phyloP scores from a whole-genome alignment of 73 alveolate species.

The Stentor coeruleus region DNA sequence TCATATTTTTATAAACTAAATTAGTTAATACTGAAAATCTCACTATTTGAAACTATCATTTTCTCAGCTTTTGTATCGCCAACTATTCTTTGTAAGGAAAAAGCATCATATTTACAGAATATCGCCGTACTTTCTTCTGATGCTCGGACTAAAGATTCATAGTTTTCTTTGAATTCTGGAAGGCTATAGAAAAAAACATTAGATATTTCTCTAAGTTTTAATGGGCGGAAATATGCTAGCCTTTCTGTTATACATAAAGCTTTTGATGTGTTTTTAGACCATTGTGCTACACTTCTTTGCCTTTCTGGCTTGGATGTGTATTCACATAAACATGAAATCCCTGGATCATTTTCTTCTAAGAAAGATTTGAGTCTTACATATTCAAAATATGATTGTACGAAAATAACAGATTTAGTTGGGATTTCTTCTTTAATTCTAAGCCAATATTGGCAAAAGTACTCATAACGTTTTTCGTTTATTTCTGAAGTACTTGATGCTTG shows the following conservation, averaged over 20 bases:
- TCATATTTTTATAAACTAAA: too few species aligned
- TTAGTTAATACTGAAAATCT: too few species aligned
- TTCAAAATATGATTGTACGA: neutral
- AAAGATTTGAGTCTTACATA: neutral
- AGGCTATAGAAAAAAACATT: neutral
- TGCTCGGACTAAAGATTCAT: neutral
- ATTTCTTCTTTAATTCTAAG: neutral
- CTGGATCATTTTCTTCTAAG: conserved; percentile 19
- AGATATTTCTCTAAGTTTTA: neutral
- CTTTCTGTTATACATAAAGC: conserved; percentile 13
- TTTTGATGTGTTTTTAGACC: neutral
- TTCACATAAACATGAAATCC: neutral
- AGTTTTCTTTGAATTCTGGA: neutral
- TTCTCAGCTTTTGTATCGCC: conserved; percentile 17
- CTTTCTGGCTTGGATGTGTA: conserved; percentile 7
- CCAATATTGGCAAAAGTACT: neutral
- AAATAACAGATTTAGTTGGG: neutral
- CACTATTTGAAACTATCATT: too few species aligned
- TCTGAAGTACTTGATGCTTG: neutral
- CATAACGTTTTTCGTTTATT: neutral
- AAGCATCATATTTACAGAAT: neutral
- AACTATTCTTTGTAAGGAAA: conserved; percentile 11
- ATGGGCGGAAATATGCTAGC: neutral
- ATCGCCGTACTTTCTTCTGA: neutral
- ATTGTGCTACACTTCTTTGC: conserved; percentile 2